phyloP scores from a whole-genome alignment of 1,139 yeast genomes.

The Lodderomyces jiufengensis region DNA sequence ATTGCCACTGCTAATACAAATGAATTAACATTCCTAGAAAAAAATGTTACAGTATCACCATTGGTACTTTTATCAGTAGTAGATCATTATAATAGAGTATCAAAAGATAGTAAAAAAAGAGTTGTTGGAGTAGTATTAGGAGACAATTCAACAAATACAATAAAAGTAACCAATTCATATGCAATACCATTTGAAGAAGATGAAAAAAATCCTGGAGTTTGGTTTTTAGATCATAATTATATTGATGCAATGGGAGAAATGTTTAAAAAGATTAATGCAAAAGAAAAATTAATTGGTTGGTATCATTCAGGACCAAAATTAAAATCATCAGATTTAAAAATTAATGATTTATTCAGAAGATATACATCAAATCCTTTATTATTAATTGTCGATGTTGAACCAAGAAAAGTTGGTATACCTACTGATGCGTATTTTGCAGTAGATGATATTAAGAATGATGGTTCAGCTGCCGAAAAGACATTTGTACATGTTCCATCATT shows the following conservation, averaged over 20 bases:
- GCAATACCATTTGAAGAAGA: slow-evolving; percentile 97
- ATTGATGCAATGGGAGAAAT: slow-evolving; percentile 96
- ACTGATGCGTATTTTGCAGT: slow-evolving; percentile 94
- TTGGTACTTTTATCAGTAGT: slow-evolving; percentile 89
- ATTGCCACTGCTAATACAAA: slow-evolving; percentile 13
- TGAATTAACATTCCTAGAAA: slow-evolving; percentile 41
- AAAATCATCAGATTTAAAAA: slow-evolving; percentile 81
- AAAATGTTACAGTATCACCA: slow-evolving; percentile 90
- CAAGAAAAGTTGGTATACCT: slow-evolving; percentile 79
- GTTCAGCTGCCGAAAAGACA: slow-evolving; percentile 90
- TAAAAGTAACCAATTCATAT: slow-evolving; percentile 71
- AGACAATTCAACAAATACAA: slow-evolving; percentile 55
- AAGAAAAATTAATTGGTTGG: slow-evolving; percentile 96
- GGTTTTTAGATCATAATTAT: slow-evolving; percentile 96
- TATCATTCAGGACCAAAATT: slow-evolving; percentile 97
- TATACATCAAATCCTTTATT: slow-evolving; percentile 81
- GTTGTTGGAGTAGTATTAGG: slow-evolving; percentile 95
- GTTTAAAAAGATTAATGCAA: slow-evolving; percentile 97
- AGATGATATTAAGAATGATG: slow-evolving; percentile 95
- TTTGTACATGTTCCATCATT: slow-evolving; percentile 90
- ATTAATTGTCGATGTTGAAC: slow-evolving; percentile 88
- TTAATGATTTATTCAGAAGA: slow-evolving; percentile 82
- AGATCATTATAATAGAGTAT: slow-evolving; percentile 89
- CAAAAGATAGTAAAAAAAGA: slow-evolving; percentile 66
- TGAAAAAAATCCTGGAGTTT: slow-evolving; percentile 85